Percentiles rank a stretch among this genome's conserved stretches.
These are phyloP conservation scores for Moringa oleifera DNA, from an alignment of 345 rosid genomes.

Conservation along the genomic window DNA sequence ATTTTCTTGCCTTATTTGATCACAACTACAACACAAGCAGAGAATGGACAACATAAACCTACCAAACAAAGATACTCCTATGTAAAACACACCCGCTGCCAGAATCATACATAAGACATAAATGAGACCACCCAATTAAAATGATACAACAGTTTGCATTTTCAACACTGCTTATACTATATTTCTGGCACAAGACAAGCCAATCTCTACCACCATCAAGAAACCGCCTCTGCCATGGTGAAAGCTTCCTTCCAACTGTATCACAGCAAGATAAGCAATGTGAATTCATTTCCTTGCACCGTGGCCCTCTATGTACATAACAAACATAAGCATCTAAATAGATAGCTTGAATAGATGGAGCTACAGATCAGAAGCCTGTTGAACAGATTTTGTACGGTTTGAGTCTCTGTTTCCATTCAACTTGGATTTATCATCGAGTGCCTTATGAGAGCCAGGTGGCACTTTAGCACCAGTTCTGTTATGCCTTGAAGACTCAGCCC, in stretches of 20 bases:
- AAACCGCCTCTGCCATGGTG: not conserved
- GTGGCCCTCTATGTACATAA: slow-evolving; percentile 4
- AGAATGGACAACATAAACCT: slow-evolving; percentile 4
- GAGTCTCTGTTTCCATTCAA: slow-evolving; percentile 23
- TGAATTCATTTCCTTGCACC: not conserved
- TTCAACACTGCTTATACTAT: not conserved
- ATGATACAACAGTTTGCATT: not conserved
- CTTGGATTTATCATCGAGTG: slow-evolving; percentile 30
- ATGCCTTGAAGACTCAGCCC: slow-evolving; percentile 30
- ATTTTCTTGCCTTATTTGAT: not conserved
- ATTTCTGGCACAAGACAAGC: slow-evolving; percentile 4
- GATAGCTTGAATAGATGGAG: not conserved
- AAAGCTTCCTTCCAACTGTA: not conserved
- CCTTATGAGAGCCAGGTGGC: slow-evolving; percentile 29
- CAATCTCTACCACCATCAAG: not conserved
- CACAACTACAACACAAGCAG: not conserved
- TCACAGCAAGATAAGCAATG: not conserved
- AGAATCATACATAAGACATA: slow-evolving; percentile 13
- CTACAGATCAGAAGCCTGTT: slow-evolving; percentile 26
- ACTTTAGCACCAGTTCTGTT: slow-evolving; percentile 29
- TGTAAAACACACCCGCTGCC: not conserved
- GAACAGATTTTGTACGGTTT: slow-evolving; percentile 24
- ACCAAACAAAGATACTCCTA: not conserved
- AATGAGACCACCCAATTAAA: not conserved
- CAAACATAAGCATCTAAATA: not conserved